Percentiles rank a stretch among this genome's conserved stretches.
phyloP scores from a whole-genome alignment of 1,284 basidiomycete species.

The Termitomyces sp. region DNA sequence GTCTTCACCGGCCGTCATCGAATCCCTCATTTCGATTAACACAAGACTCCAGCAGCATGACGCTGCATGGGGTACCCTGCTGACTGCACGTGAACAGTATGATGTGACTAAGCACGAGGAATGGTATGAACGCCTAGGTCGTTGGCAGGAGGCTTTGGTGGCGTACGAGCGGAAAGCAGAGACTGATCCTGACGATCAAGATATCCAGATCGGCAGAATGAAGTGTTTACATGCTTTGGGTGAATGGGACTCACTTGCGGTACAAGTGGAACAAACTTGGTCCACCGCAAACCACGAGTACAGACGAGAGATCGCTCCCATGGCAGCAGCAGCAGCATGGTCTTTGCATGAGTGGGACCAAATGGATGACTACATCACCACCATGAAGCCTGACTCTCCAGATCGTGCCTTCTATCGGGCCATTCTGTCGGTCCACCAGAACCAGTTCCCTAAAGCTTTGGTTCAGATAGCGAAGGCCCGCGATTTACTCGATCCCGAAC shows the following conservation, averaged over 20 bases:
- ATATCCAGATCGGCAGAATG: constrained; percentile 85
- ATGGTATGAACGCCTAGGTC: constrained; percentile 96
- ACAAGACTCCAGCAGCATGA: constrained; percentile 96
- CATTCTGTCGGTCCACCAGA: constrained; percentile 93
- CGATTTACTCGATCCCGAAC: constrained; percentile 88
- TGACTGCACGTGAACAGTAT: constrained; percentile 81
- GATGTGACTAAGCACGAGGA: constrained; percentile 88
- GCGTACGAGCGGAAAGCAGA: constrained; percentile 83
- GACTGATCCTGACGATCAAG: constrained; percentile 65
- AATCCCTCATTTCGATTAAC: constrained; percentile 95
- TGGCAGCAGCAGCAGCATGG: constrained; percentile 98
- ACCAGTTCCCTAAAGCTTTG: constrained; percentile 89
- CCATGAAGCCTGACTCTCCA: constrained; percentile 91
- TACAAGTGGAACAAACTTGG: constrained; percentile 90
- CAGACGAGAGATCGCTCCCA: constrained; percentile 88
- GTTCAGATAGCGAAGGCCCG: constrained; percentile 93
- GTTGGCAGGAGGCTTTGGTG: constrained; percentile 92
- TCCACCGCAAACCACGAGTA: constrained; percentile 79
- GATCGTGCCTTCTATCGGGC: constrained; percentile 96
- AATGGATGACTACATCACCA: constrained; percentile 96
- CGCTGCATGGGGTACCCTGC: constrained; percentile 91
- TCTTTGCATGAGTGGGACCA: constrained; percentile 95
- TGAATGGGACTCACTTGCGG: constrained; percentile 93
- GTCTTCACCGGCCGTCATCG: constrained; percentile 83
- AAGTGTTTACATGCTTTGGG: constrained; percentile 96